phyloP scores from a whole-genome alignment of 331 rosid species.

The Rosa hybrid region DNA sequence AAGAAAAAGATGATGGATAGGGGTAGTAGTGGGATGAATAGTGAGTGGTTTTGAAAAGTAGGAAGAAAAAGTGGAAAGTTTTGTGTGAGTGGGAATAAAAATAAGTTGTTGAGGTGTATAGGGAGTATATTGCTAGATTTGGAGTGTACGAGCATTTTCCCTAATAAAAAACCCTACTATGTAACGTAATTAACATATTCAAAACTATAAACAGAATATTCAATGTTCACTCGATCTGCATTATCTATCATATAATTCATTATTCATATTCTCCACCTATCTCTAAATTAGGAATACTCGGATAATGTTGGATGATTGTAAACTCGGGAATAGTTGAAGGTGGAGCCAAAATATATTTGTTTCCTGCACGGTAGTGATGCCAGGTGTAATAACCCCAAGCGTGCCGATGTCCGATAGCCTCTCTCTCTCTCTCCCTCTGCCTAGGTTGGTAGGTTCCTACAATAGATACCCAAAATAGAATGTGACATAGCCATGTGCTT shows the following conservation, averaged over 20 bases:
- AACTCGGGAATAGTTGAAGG: not conserved
- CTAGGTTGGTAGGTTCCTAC: slow-evolving; percentile 17
- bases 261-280: not conserved
- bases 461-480: slow-evolving; percentile 22
- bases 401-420: not conserved
- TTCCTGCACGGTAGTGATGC: not conserved
- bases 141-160: too few relatives aligned
- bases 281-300: too few relatives aligned
- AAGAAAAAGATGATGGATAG: too few relatives aligned
- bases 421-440: not conserved
- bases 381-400: slow-evolving; percentile 21
- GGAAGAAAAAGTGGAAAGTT: too few relatives aligned
- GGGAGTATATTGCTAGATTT: too few relatives aligned
- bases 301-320: not conserved
- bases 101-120: too few relatives aligned
- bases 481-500: slow-evolving; percentile 31
- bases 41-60: too few relatives aligned
- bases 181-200: too few relatives aligned
- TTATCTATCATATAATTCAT: not conserved
- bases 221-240: not conserved
- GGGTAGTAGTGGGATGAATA: too few relatives aligned
- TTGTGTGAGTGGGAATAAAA: too few relatives aligned
- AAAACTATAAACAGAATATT: too few relatives aligned
- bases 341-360: not conserved
- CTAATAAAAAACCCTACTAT: too few relatives aligned